Percentiles rank a stretch among this genome's conserved stretches.
phyloP scores from a whole-genome alignment of 306 rosid genomes.

The Lagenaria siceraria region DNA sequence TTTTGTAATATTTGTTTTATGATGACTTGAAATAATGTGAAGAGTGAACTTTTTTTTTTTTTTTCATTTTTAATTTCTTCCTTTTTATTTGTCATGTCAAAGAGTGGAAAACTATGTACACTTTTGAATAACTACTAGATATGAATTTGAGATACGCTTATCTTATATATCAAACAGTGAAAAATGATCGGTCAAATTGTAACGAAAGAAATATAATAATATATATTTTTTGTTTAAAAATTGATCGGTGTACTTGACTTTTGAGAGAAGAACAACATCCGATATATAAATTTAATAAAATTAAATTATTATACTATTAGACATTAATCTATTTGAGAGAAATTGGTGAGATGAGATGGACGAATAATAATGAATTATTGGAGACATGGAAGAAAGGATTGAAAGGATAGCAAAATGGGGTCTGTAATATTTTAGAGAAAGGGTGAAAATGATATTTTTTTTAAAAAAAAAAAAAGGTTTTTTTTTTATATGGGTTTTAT shows the following conservation, averaged over 20 bases:
- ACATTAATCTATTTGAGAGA: background rate
- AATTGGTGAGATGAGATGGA: background rate
- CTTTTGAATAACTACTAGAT: too few species aligned
- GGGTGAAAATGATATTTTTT: background rate
- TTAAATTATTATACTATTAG: background rate
- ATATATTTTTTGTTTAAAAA: too few species aligned
- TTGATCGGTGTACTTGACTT: background rate
- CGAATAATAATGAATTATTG: background rate
- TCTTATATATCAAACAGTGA: too few species aligned
- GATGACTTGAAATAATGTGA: background rate
- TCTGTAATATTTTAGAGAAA: background rate
- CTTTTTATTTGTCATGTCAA: too few species aligned
- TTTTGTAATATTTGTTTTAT: constrained; percentile 1
- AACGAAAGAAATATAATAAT: too few species aligned
- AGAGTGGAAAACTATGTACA: too few species aligned
- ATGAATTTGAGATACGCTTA: too few species aligned
- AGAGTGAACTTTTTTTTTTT: background rate
- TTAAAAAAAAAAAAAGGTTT: too few species aligned
- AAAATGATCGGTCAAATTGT: too few species aligned
- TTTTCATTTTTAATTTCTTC: background rate
- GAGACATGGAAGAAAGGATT: background rate
- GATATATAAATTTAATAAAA: background rate
- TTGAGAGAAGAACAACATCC: background rate
- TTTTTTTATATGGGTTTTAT: too few species aligned
- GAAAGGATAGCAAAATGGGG: background rate